Evolutionary conservation across 805 yeast genomes (phyloP).

Genomic region (Pichia gijzeniarum): DNA sequence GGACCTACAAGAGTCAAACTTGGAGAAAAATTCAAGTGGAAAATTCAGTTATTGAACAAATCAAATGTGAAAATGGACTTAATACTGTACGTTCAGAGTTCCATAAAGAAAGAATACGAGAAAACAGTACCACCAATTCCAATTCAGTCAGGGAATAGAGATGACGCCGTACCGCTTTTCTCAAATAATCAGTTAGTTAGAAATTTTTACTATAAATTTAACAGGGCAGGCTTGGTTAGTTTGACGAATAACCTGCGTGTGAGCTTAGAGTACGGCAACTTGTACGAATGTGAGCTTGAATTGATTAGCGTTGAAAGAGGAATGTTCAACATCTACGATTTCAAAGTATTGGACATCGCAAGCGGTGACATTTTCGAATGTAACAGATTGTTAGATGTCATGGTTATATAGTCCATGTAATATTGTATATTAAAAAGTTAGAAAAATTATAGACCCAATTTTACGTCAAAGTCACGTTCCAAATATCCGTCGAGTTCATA

Average conservation of each 20-base stretch:
- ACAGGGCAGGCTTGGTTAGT: slow-evolving; percentile 52
- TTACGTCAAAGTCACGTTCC: slow-evolving; percentile 13
- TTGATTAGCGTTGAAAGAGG: slow-evolving; percentile 62
- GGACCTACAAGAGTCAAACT: slow-evolving; percentile 56
- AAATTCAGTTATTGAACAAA: slow-evolving; percentile 58
- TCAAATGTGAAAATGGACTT: slow-evolving; percentile 45
- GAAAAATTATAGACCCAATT: background rate
- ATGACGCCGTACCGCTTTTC: slow-evolving; percentile 27
- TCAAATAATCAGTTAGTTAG: slow-evolving; percentile 24
- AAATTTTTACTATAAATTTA: slow-evolving; percentile 32
- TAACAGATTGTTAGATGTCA: slow-evolving; percentile 63
- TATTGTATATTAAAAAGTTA: background rate
- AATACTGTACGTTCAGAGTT: slow-evolving; percentile 41
- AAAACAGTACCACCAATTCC: slow-evolving; percentile 34
- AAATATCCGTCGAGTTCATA: slow-evolving; percentile 18
- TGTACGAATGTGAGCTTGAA: slow-evolving; percentile 56
- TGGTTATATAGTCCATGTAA: slow-evolving; percentile 35
- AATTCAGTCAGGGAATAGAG: slow-evolving; percentile 17
- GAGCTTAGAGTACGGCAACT: slow-evolving; percentile 51
- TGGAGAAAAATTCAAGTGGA: slow-evolving; percentile 59
- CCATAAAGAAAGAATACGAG: slow-evolving; percentile 30
- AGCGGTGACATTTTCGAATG: slow-evolving; percentile 67
- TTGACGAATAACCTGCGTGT: slow-evolving; percentile 60
- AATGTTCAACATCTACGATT: slow-evolving; percentile 54
- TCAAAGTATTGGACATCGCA: slow-evolving; percentile 54